Percentiles rank a stretch among this genome's conserved stretches.
Evolutionary conservation across 768 basidiomycete genomes (phyloP).

Genomic region (Pulveroboletus ravenelii): DNA sequence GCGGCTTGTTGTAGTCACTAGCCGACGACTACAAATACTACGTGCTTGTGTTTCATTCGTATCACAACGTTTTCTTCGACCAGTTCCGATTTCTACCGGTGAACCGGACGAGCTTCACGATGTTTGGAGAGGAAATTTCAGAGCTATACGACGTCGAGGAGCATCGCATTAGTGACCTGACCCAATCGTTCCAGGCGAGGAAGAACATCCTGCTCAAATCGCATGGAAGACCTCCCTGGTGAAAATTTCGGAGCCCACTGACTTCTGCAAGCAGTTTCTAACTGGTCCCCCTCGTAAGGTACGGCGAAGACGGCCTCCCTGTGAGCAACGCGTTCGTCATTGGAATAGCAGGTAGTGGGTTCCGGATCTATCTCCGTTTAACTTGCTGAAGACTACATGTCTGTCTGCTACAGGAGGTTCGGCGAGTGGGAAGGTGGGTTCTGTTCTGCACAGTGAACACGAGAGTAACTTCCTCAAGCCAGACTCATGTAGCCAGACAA

Average conservation of each 20-base stretch:
- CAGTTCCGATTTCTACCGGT: slow-evolving; percentile 1
- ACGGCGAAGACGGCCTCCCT: slow-evolving; percentile 67
- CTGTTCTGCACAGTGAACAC: not conserved
- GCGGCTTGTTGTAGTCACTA: slow-evolving; percentile 8
- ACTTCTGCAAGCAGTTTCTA: slow-evolving; percentile 10
- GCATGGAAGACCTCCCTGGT: slow-evolving; percentile 87
- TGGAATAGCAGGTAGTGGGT: slow-evolving; percentile 73
- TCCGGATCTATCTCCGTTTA: slow-evolving; percentile 11
- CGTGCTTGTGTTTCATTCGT: not conserved
- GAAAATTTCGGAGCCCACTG: slow-evolving; percentile 12
- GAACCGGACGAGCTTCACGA: slow-evolving; percentile 3
- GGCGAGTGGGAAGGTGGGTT: slow-evolving; percentile 76
- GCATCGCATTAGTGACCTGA: slow-evolving; percentile 6
- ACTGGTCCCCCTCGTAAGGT: slow-evolving; percentile 44
- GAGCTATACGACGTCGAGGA: slow-evolving; percentile 21
- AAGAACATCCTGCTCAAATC: slow-evolving; percentile 79
- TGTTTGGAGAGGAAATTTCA: slow-evolving; percentile 27
- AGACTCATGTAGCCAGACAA: slow-evolving; percentile 85
- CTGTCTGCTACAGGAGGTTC: slow-evolving; percentile 57
- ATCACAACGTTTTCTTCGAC: not conserved
- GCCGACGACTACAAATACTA: slow-evolving; percentile 32
- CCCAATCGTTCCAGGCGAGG: slow-evolving; percentile 31
- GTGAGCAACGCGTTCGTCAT: slow-evolving; percentile 78
- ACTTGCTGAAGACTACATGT: not conserved
- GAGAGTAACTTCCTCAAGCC: slow-evolving; percentile 1